Base-by-base conservation (phyloP, 495 filamentous ascomycete genomes). In the Pyronema omphalodes region DNA sequence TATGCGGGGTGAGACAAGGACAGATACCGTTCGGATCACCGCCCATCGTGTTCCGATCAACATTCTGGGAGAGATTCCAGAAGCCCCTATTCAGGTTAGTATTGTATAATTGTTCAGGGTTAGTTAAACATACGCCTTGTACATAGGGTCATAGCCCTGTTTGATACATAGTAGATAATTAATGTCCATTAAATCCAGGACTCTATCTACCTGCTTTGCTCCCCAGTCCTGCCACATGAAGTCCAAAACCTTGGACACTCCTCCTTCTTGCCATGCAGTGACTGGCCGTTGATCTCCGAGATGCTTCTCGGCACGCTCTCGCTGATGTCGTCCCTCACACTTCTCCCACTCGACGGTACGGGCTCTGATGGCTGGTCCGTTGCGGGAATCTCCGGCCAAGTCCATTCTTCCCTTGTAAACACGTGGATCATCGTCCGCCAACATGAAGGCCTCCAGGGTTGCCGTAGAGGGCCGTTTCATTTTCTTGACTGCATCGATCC, bases 51-150 rank as follows among this genome's bases (percentile, higher is more conserved):
- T 70, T 70, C 14, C 81, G 73, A 57, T 84, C 82, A 14, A 84
- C 69, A 56, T 87, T 88, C 61, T 93, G 86, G 14, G 84, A 86
- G 1, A 86, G 63, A 48, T 93, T 84, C 49, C 76, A 72, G 52
- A 73, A 71, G 17, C 72, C 69, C 55, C 75, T 78, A 54, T 9
- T 43, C 34, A 12, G 1, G 36, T 55, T 23, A 58, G 46, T 37
- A 14, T 40, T n/a, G 9, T 34, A 36, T 9, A 33, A 9, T 9
- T 37, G 12, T 3, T n/a, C 5, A 56, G 43, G 29, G 17, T 15
- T 56, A 37, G 18, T 23, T 60, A 48, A 43, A 73, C 70, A 63
- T 68, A 76, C 66, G 75, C 76, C 63, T 88, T 88, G 68, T 71
- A 83, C 43, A 69, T 69, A 44, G 77, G 68, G 58, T 89, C 84